Conservation (phyloP, 2,329 filamentous ascomycete genomes). For the Stagonosporopsis chrysanthemi region DNA sequence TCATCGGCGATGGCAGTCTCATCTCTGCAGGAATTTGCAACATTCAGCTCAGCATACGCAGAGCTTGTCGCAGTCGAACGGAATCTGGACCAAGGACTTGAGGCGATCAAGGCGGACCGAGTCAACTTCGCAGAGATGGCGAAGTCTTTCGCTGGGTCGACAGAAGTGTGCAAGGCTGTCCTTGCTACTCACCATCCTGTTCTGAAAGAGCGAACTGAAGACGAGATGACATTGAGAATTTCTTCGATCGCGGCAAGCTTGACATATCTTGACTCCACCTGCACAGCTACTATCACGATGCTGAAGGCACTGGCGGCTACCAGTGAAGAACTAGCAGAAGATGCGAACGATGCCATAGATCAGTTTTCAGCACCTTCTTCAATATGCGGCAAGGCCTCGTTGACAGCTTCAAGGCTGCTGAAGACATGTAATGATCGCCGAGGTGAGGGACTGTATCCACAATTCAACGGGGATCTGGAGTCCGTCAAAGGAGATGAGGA, state of each 20-base stretch:
- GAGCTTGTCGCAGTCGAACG: constrained; percentile 93
- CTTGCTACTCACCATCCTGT: constrained; percentile 24
- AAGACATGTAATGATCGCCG: constrained; percentile 32
- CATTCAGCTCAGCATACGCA: constrained; percentile 79
- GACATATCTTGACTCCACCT: constrained; percentile 29
- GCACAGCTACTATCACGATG: constrained; percentile 24
- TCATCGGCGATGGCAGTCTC: constrained; percentile 81
- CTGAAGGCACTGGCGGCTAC: constrained; percentile 19
- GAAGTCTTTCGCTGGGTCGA: constrained; percentile 72
- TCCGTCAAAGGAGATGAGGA: constrained; percentile 33
- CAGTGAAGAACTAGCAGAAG: constrained; percentile 11
- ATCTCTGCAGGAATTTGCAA: constrained; percentile 77
- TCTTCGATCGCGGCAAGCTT: constrained; percentile 33
- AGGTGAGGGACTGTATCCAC: constrained; percentile 39
- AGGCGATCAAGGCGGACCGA: constrained; percentile 81
- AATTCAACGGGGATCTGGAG: constrained; percentile 30
- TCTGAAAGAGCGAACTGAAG: constrained; percentile 32
- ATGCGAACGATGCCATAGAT: constrained; percentile 52
- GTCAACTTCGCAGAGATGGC: constrained; percentile 84
- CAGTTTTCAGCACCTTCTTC: constrained; percentile 27
- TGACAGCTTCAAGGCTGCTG: constrained; percentile 32
- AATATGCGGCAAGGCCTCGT: constrained; percentile 24
- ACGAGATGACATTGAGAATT: constrained; percentile 34
- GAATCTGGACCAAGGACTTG: constrained; percentile 86
- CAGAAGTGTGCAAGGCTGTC: constrained; percentile 30